Conservation (phyloP, 352 stramenopile genomes). For the Phytophthora sansomeana region DNA sequence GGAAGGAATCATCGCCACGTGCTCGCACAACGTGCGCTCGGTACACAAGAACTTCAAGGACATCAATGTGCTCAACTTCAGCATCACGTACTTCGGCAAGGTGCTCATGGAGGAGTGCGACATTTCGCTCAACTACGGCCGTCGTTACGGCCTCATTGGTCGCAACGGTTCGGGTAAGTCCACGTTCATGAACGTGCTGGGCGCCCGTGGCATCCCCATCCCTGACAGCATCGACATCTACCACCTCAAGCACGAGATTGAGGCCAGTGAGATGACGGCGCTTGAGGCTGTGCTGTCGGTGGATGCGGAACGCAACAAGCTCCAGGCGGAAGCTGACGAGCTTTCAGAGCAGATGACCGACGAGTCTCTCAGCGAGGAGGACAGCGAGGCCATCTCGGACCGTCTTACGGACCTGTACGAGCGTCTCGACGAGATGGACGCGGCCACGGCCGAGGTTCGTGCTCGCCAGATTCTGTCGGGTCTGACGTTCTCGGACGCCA, state of each 20-base stretch:
- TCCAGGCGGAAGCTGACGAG: slow-evolving; percentile 94
- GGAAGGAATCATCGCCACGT: slow-evolving; percentile 97
- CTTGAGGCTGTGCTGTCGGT: slow-evolving; percentile 96
- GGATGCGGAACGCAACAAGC: slow-evolving; percentile 93
- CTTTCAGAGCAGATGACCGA: slow-evolving; percentile 93
- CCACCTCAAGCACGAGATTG: slow-evolving; percentile 97
- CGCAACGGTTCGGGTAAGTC: slow-evolving; percentile 97
- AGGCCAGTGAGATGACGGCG: slow-evolving; percentile 94
- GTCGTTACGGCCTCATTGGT: slow-evolving; percentile 97
- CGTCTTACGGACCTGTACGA: slow-evolving; percentile 95
- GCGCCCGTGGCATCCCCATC: slow-evolving; percentile 94
- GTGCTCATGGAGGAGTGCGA: slow-evolving; percentile 96
- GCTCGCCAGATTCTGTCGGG: slow-evolving; percentile 95
- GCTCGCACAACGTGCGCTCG: slow-evolving; percentile 91
- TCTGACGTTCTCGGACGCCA: slow-evolving; percentile 96
- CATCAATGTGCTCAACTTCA: slow-evolving; percentile 98
- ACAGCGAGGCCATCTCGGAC: slow-evolving; percentile 87
- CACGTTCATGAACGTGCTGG: slow-evolving; percentile 98
- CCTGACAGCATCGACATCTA: slow-evolving; percentile 97
- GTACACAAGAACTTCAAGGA: slow-evolving; percentile 97
- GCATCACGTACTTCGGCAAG: slow-evolving; percentile 97
- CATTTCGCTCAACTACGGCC: slow-evolving; percentile 97
- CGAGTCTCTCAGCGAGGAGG: slow-evolving; percentile 90
- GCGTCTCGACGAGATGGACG: slow-evolving; percentile 95
- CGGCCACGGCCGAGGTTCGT: slow-evolving; percentile 93